These are phyloP conservation scores for Paramecium pentaurelia DNA, from an alignment of 73 alveolate genomes.

Conservation along the genomic window DNA sequence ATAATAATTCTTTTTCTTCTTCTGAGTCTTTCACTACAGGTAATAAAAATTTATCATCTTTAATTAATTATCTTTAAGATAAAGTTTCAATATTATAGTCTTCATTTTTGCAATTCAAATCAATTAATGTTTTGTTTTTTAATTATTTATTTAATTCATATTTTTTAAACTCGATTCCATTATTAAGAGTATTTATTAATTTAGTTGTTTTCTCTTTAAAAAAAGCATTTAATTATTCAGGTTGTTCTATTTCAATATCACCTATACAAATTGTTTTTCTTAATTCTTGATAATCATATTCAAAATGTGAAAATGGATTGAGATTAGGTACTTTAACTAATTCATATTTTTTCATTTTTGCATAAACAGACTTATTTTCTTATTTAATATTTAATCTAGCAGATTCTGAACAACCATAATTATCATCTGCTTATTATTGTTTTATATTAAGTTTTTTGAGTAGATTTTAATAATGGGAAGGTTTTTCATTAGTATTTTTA, in stretches of 20 bases:
- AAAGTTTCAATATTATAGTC: slow-evolving; percentile 8
- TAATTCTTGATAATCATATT: neutral
- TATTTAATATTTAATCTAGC: neutral
- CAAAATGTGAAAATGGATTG: slow-evolving; percentile 15
- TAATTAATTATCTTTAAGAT: neutral
- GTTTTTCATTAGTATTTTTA: neutral
- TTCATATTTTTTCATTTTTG: neutral
- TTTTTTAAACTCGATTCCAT: slow-evolving; percentile 39
- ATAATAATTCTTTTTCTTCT: neutral
- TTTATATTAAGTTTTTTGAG: neutral
- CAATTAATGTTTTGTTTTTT: neutral
- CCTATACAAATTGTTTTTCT: neutral
- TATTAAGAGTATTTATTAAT: slow-evolving; percentile 33
- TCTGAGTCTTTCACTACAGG: neutral
- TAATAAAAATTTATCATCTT: neutral
- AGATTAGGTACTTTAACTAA: neutral
- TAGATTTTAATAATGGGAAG: neutral
- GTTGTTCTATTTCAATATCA: neutral
- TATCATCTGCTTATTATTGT: neutral
- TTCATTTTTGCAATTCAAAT: slow-evolving; percentile 26
- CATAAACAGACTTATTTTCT: neutral
- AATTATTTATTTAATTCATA: neutral
- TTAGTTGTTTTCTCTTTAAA: neutral
- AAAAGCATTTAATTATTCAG: neutral
- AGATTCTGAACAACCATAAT: neutral